Conservation (phyloP, 352 stramenopile genomes). For the Phytophthora hybrid region DNA sequence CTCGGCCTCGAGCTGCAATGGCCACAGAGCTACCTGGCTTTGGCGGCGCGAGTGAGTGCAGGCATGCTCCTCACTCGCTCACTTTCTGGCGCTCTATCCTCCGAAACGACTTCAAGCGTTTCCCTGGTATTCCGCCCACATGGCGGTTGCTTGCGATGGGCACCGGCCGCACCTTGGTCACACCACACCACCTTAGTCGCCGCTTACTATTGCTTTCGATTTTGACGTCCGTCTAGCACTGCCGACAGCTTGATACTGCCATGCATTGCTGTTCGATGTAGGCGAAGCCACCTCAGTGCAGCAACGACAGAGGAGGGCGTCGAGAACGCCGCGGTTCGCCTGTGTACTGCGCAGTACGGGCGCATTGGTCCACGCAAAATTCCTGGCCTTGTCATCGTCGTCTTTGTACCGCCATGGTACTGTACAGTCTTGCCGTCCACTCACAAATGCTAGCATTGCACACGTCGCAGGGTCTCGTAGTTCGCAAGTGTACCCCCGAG, state of each 20-base stretch:
- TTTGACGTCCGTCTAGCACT: not conserved
- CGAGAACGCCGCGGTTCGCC: not conserved
- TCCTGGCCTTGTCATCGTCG: not conserved
- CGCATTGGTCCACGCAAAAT: constrained; percentile 10
- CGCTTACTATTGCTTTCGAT: not conserved
- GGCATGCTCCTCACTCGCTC: not conserved
- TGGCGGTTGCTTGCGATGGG: constrained; percentile 3
- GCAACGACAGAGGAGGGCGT: constrained; percentile 3
- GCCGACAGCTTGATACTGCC: not conserved
- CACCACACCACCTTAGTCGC: constrained; percentile 1
- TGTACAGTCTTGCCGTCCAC: constrained; percentile 26
- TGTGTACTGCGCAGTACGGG: too few relatives aligned
- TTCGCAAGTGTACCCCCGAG: not conserved
- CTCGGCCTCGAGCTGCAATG: not conserved
- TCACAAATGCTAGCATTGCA: constrained; percentile 36
- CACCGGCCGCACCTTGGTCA: not conserved
- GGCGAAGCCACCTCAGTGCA: not conserved
- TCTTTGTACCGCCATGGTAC: not conserved
- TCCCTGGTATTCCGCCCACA: constrained; percentile 10
- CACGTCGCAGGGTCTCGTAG: constrained; percentile 39
- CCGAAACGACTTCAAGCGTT: constrained; percentile 23
- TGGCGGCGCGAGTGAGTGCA: not conserved
- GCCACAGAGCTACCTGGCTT: not conserved
- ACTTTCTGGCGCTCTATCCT: not conserved
- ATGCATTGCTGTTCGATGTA: not conserved